Evolutionary conservation across 1,284 basidiomycete genomes (phyloP).

Genomic region (Kalmanozyma brasiliensis): DNA sequence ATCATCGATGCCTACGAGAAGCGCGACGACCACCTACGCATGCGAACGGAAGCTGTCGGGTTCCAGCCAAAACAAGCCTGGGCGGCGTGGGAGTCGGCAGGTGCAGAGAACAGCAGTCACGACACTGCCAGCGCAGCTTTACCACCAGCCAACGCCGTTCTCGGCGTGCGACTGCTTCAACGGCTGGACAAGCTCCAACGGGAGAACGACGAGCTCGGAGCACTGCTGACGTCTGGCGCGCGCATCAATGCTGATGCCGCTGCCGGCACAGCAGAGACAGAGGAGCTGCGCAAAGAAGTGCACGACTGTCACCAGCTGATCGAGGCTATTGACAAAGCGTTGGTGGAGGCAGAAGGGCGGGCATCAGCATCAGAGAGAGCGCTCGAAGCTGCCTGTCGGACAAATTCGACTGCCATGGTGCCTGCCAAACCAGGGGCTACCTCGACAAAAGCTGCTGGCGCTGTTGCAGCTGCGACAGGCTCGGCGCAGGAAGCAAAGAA

Average conservation of each 20-base stretch:
- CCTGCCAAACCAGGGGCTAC: not conserved
- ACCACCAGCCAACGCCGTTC: slow-evolving; percentile 22
- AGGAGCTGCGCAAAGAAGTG: slow-evolving; percentile 18
- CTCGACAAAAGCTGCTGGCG: not conserved
- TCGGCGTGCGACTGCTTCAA: slow-evolving; percentile 50
- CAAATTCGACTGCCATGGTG: slow-evolving; percentile 39
- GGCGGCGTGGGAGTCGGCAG: slow-evolving; percentile 18
- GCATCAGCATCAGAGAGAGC: slow-evolving; percentile 19
- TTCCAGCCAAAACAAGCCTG: slow-evolving; percentile 47
- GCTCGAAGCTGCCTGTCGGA: slow-evolving; percentile 30
- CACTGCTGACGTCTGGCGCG: slow-evolving; percentile 14
- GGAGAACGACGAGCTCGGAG: slow-evolving; percentile 49
- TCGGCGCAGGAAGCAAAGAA: not conserved
- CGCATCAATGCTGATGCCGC: not conserved
- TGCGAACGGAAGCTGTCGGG: slow-evolving; percentile 50
- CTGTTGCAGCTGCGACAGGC: too few relatives aligned
- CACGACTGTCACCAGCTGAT: slow-evolving; percentile 32
- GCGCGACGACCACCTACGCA: slow-evolving; percentile 41
- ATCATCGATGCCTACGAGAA: slow-evolving; percentile 24
- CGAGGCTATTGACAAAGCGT: slow-evolving; percentile 30
- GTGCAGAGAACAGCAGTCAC: too few relatives aligned
- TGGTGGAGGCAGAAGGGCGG: slow-evolving; percentile 22
- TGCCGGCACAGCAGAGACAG: not conserved
- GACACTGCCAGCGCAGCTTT: not conserved
- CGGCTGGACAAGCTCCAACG: slow-evolving; percentile 36